Base-by-base conservation (phyloP, 768 basidiomycete species). In the Leccinum olivaceopallidum region DNA sequence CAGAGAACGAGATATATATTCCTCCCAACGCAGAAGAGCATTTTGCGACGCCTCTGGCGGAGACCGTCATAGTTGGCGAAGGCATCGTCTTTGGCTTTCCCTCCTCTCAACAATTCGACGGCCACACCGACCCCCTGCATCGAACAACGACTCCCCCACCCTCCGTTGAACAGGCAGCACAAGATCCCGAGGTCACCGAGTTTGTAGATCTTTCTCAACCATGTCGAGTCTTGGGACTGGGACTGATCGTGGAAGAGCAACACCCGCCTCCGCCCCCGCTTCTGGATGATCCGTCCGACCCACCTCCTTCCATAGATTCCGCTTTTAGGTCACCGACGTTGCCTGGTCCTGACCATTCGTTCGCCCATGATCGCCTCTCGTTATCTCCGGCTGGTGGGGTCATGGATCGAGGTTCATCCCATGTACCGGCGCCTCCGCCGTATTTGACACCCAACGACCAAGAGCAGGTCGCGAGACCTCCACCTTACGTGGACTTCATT, bases 261-360 rank as follows among this genome's bases (percentile, higher is more conserved):
- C 85, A 81, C 1, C 91, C 89, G 0, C 92, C 92, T 0, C 92
- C 92, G 5, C 90, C 91, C 0, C 88, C 88, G 18, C 85, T 87
- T 36, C 82, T 93, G 78, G 92, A 94, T 67, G 92, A 94, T 72
- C 92, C 92, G 22, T 87, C 86, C 2, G 92, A 94, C 71, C 92
- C 92, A 22, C 92, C 92, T 5, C 92, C 92, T 13, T 90, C 89
- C 6, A 94, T 94, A 66, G 90, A 94, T 73, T 92, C 89, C 9
- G 88, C 86, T 53, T 92, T 88, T 67, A 80, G 80, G 66, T 75
- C 77, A 7, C 76, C 60, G 61, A 63, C 55, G 13, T 72, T 56
- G 53, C 65, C 63, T 60, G 68, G 56, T 28, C 20, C 60, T 39
- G 62, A 60, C 30, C 67, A 66, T 36, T 52, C 80, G 75, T 65